phyloP scores from a whole-genome alignment of 75 land plant genomes.

The Chamaecyparis obtusa region DNA sequence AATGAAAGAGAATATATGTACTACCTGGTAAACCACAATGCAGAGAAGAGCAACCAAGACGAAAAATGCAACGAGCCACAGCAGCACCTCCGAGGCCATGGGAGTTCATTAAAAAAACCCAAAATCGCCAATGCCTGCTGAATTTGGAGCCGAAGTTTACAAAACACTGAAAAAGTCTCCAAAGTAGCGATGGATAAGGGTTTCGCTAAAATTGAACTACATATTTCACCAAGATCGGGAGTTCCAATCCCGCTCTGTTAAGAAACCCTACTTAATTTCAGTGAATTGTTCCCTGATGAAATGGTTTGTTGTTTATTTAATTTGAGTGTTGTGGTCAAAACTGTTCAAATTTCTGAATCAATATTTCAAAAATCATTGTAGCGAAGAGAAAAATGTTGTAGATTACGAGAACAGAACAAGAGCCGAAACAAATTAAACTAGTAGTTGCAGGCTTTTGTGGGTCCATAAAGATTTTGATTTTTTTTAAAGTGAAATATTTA shows the following conservation, averaged over 20 bases:
- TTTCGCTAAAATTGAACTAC: background rate
- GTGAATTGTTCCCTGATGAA: too few species aligned
- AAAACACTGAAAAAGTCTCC: background rate
- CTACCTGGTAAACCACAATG: conserved; percentile 8
- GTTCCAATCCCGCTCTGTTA: background rate
- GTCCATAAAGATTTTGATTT: too few species aligned
- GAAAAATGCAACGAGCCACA: conserved; percentile 10
- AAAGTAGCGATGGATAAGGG: background rate
- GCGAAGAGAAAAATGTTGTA: too few species aligned
- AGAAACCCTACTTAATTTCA: background rate
- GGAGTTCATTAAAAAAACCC: background rate
- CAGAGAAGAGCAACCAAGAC: conserved; percentile 1
- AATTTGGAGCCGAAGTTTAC: background rate
- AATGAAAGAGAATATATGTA: too few species aligned
- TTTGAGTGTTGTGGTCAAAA: too few species aligned
- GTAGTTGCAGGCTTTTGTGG: too few species aligned
- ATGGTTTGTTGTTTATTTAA: too few species aligned
- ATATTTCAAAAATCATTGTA: too few species aligned
- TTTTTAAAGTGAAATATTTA: too few species aligned
- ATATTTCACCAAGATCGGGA: background rate
- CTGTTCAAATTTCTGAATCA: too few species aligned
- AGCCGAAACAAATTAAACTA: too few species aligned
- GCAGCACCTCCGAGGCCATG: conserved; percentile 10
- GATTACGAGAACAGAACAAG: too few species aligned
- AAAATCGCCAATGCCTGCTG: background rate